Percentiles rank a stretch among this genome's conserved stretches.
Evolutionary conservation across 805 yeast genomes (phyloP).

Genomic region (Yamadazyma tumulicola): DNA sequence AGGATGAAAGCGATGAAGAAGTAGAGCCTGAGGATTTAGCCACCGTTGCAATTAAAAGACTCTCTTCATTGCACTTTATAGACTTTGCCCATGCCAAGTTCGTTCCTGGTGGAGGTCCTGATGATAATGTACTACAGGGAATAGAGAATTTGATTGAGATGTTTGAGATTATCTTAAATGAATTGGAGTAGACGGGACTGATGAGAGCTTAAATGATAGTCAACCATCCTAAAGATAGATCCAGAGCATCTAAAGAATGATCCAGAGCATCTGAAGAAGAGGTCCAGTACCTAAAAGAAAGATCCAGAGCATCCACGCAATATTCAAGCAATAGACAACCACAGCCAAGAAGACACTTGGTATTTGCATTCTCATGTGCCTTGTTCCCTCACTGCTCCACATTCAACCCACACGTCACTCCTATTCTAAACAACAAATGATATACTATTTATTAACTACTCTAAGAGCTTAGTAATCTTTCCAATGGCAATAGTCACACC

Average conservation of each 20-base stretch:
- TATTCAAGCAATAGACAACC: not conserved
- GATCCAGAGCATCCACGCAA: too few species aligned
- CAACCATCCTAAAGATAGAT: too few species aligned
- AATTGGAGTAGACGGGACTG: not conserved
- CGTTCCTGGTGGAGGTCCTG: constrained; percentile 62
- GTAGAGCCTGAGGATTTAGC: constrained; percentile 28
- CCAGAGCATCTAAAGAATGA: too few species aligned
- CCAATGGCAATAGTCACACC: constrained; percentile 98
- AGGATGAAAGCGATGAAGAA: constrained; percentile 27
- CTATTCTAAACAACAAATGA: too few species aligned
- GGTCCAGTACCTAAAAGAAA: too few species aligned
- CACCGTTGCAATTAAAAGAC: constrained; percentile 20
- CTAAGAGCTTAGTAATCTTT: constrained; percentile 76
- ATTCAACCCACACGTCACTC: too few species aligned
- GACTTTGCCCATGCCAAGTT: constrained; percentile 88
- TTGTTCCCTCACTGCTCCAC: not conserved
- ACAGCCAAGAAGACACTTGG: too few species aligned
- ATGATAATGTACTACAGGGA: constrained; percentile 69
- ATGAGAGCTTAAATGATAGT: too few species aligned
- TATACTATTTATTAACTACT: too few species aligned
- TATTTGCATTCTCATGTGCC: too few species aligned
- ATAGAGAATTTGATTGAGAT: constrained; percentile 54
- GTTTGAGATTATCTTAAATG: constrained; percentile 24
- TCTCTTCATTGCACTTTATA: constrained; percentile 65
- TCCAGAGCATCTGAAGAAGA: too few species aligned